Percentiles rank a stretch among this genome's conserved stretches.
These are phyloP conservation scores for Conticribra weissflogii DNA, from an alignment of 108 stramenopile species.

Conservation along the genomic window DNA sequence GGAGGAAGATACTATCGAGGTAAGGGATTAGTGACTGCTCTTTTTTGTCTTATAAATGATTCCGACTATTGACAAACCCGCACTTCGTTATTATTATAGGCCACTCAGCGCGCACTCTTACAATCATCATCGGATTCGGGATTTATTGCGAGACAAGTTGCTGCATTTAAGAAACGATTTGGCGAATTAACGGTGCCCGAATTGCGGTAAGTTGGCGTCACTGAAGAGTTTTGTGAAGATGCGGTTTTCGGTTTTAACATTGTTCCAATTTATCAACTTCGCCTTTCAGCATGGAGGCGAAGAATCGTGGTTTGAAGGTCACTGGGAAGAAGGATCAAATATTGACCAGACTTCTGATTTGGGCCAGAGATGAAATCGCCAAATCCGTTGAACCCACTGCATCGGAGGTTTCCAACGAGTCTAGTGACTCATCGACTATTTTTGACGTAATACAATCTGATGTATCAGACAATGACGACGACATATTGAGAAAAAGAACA, in stretches of 20 bases:
- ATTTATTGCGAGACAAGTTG: slow-evolving; percentile 83
- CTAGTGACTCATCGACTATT: slow-evolving; percentile 5
- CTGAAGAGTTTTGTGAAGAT: neutral
- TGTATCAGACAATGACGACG: slow-evolving; percentile 6
- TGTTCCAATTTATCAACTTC: neutral
- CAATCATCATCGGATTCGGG: slow-evolving; percentile 75
- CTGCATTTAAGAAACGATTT: slow-evolving; percentile 61
- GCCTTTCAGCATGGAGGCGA: slow-evolving; percentile 45
- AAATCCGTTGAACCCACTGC: slow-evolving; percentile 34
- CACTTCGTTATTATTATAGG: slow-evolving; percentile 24
- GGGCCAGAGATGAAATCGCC: slow-evolving; percentile 82
- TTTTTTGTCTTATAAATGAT: slow-evolving; percentile 1
- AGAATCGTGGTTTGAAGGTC: slow-evolving; percentile 55
- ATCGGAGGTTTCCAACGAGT: neutral
- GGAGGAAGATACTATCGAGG: slow-evolving; percentile 83
- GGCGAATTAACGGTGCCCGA: slow-evolving; percentile 79
- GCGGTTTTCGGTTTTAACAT: neutral
- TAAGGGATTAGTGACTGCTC: slow-evolving; percentile 7
- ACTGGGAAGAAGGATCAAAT: slow-evolving; percentile 81
- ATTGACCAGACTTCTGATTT: slow-evolving; percentile 72
- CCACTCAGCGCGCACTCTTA: slow-evolving; percentile 56
- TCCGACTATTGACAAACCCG: neutral
- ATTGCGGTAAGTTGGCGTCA: slow-evolving; percentile 38
- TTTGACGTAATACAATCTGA: slow-evolving; percentile 28
- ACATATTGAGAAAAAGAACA: neutral